A percentile compares a stretch with the other conserved stretches of the same genome.
These are phyloP conservation scores for Sambucus nigra DNA, from an alignment of 129 eudicot genomes.

Conservation along the genomic window DNA sequence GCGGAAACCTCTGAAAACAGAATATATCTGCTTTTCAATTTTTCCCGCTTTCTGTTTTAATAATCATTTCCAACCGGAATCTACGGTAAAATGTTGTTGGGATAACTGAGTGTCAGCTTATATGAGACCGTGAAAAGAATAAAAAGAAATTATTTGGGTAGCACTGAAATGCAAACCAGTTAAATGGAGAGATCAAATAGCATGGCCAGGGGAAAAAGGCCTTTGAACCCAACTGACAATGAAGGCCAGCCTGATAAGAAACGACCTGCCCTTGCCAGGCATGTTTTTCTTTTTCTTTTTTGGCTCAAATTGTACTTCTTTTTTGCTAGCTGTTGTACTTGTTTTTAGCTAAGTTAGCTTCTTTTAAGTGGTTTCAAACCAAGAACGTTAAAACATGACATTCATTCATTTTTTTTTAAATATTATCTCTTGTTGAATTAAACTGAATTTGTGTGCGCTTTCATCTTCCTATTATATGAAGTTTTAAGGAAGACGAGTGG, in stretches of 20 bases:
- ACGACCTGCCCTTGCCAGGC: conserved; percentile 97
- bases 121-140: conserved; percentile 49
- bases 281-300: neutral
- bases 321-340: neutral
- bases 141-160: conserved; percentile 11
- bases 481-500: too few relatives aligned
- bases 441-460: too few relatives aligned
- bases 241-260: conserved; percentile 86
- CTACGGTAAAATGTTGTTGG: conserved; percentile 14
- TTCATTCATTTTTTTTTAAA: too few relatives aligned
- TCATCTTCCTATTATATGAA: too few relatives aligned
- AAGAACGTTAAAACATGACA: too few relatives aligned
- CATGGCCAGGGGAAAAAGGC: conserved; percentile 56
- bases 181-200: conserved; percentile 51
- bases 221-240: conserved; percentile 60
- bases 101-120: conserved; percentile 15
- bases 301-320: neutral
- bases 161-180: conserved; percentile 60
- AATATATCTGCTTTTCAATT: conserved; percentile 16
- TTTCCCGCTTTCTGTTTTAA: conserved; percentile 47
- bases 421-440: too few relatives aligned
- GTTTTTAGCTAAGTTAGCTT: too few relatives aligned
- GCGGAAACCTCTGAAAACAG: conserved; percentile 27
- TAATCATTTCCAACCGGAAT: conserved; percentile 11
- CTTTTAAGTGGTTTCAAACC: too few relatives aligned